A percentile compares a stretch with the other conserved stretches of the same genome.
phyloP scores from a whole-genome alignment of 805 yeast species.

The Zygosaccharomyces kombuchaensis region DNA sequence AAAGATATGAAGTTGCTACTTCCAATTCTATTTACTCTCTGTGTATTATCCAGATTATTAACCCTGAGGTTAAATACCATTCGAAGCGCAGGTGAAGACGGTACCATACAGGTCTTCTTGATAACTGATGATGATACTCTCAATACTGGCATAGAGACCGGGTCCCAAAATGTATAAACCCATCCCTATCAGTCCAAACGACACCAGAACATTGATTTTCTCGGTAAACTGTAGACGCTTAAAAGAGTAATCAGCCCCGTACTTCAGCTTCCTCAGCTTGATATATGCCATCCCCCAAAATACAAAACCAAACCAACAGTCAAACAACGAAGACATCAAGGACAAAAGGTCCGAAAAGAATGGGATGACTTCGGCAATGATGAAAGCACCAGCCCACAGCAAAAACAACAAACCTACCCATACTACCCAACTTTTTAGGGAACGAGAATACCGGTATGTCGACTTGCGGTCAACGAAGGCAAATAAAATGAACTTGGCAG shows the following conservation, averaged over 20 bases:
- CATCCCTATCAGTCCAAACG: constrained; percentile 39
- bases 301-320: constrained; percentile 63
- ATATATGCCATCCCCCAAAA: constrained; percentile 60
- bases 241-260: constrained; percentile 29
- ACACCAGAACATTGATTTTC: constrained; percentile 38
- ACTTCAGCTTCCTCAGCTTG: constrained; percentile 39
- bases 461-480: constrained; percentile 42
- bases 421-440: constrained; percentile 47
- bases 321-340: constrained; percentile 57
- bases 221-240: constrained; percentile 28
- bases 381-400: constrained; percentile 51
- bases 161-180: constrained; percentile 59
- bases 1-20: too few species aligned
- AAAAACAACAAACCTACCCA: constrained; percentile 45
- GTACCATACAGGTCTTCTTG: constrained; percentile 46
- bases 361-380: constrained; percentile 64
- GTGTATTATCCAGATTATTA: too few species aligned
- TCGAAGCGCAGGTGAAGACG: constrained; percentile 48
- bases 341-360: constrained; percentile 55
- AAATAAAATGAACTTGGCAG: constrained; percentile 49
- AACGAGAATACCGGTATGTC: constrained; percentile 44
- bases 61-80: constrained; percentile 23
- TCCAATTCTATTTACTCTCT: too few species aligned
- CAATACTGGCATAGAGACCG: constrained; percentile 52
- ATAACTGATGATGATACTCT: constrained; percentile 51